A percentile compares a stretch with the other conserved stretches of the same genome.
These are phyloP conservation scores for Gautieria morchelliformis DNA, from an alignment of 768 basidiomycete genomes.

Conservation along the genomic window DNA sequence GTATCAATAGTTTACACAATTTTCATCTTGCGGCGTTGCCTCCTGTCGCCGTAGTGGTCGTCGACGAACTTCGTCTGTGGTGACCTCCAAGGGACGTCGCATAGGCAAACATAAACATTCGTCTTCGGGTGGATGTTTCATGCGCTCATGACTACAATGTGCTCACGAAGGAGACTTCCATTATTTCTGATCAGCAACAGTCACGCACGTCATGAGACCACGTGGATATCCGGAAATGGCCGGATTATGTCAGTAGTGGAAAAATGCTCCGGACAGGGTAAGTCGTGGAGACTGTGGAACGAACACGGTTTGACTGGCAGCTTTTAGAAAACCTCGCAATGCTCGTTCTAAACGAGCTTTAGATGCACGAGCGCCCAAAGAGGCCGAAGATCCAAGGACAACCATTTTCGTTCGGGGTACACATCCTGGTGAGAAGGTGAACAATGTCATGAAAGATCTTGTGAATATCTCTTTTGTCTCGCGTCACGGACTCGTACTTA, in stretches of 20 bases:
- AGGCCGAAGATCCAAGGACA: conserved; percentile 80
- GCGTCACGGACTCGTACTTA: neutral
- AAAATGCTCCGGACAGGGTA: conserved; percentile 7
- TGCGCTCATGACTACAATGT: no score
- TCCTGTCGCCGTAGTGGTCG: no score
- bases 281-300: neutral
- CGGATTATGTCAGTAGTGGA: neutral
- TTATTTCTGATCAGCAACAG: no score
- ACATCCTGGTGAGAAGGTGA: conserved; percentile 73
- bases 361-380: conserved; percentile 80
- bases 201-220: no score
- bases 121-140: no score
- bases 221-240: no score
- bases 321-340: conserved; percentile 80
- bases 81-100: no score
- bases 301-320: neutral
- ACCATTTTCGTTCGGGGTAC: conserved; percentile 87
- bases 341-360: conserved; percentile 87
- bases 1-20: no score
- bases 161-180: no score
- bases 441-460: conserved; percentile 78
- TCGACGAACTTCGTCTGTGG: no score
- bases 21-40: no score
- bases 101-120: no score
- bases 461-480: conserved; percentile 34